Conservation (phyloP, 225 moss, liverwort and hornwort species). For the Pseudisothecium myosuroides region DNA sequence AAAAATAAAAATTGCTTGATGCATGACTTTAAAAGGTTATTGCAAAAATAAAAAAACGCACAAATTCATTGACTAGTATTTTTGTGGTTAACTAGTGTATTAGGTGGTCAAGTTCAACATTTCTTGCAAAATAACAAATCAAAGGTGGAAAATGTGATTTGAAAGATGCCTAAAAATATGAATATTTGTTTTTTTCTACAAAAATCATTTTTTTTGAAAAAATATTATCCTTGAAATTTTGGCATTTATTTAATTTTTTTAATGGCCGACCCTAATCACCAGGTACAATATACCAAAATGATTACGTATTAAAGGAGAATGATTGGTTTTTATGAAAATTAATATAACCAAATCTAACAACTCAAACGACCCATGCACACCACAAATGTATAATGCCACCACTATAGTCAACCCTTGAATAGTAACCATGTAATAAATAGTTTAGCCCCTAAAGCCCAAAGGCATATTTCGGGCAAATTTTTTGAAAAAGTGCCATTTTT, state of each 20-base stretch:
- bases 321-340: background rate
- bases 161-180: background rate
- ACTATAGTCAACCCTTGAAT: background rate
- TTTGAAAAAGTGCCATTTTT: no score
- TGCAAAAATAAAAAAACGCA: rapidly evolving
- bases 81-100: background rate
- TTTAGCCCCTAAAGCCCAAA: no score
- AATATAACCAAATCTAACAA: background rate
- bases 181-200: background rate
- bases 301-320: background rate
- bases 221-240: background rate
- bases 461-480: no score
- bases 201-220: no score
- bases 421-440: background rate
- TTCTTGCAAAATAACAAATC: rapidly evolving
- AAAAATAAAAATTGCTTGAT: background rate
- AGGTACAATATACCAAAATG: no score
- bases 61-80: background rate
- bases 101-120: background rate
- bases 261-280: no score
- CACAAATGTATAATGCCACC: background rate
- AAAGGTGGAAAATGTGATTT: background rate
- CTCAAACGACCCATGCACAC: rapidly evolving
- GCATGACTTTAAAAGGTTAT: background rate
- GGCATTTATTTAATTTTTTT: no score